Evolutionary conservation across 2,329 filamentous ascomycete species (phyloP).

Genomic region (Blumeria hordei): DNA sequence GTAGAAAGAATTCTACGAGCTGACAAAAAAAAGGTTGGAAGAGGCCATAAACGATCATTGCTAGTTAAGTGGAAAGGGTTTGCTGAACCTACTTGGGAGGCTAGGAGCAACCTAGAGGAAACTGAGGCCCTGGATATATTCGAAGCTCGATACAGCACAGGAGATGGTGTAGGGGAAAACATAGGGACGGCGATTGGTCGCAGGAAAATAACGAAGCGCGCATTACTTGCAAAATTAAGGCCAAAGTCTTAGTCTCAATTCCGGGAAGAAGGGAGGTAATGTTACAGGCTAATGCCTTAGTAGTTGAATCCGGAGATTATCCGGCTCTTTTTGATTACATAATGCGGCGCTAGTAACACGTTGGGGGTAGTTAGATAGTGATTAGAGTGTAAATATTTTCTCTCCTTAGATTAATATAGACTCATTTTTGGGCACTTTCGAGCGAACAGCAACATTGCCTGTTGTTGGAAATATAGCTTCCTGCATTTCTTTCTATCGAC

Average conservation of each 20-base stretch:
- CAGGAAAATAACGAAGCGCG: neutral
- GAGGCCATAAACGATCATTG: neutral
- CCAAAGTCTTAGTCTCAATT: neutral
- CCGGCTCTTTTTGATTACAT: neutral
- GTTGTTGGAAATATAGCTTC: no score
- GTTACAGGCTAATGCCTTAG: neutral
- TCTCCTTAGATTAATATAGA: no score
- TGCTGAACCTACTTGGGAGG: neutral
- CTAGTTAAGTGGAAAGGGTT: neutral
- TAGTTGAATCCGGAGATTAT: neutral
- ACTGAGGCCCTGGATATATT: neutral
- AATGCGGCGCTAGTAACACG: no score
- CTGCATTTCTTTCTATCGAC: no score
- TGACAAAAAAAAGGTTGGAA: neutral
- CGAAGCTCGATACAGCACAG: neutral
- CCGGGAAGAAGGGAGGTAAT: neutral
- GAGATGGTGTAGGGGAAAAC: neutral
- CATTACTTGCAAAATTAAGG: neutral
- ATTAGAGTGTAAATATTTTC: no score
- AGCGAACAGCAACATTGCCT: no score
- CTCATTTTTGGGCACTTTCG: no score
- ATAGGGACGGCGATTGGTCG: neutral
- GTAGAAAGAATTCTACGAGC: neutral
- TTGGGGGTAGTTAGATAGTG: no score
- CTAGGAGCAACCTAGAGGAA: neutral